These are phyloP conservation scores for Jacaranda copaia DNA, from an alignment of 257 asterid genomes.

Conservation along the genomic window DNA sequence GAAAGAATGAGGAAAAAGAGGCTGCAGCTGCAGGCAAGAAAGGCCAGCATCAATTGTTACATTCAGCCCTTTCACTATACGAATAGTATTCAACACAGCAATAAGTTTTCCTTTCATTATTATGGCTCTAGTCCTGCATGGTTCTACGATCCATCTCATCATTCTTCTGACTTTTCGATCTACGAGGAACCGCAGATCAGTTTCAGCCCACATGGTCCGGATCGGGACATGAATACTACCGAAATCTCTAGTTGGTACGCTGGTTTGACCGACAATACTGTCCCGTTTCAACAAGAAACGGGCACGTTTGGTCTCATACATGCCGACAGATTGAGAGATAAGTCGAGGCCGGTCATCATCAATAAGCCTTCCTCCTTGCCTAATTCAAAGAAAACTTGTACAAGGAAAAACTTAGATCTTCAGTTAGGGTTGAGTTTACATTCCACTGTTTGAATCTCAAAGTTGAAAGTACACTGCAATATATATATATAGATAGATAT, in stretches of 20 bases:
- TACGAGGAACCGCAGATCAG: conserved; percentile 71
- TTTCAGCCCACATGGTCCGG: conserved; percentile 46
- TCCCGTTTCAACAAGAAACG: conserved; percentile 42
- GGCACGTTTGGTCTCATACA: conserved; percentile 53
- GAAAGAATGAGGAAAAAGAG: conserved; percentile 88
- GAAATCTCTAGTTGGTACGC: conserved; percentile 44
- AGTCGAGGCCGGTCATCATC: conserved; percentile 30
- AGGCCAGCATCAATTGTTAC: conserved; percentile 64
- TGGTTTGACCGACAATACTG: conserved; percentile 10
- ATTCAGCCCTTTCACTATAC: conserved; percentile 61
- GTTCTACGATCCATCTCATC: conserved; percentile 58
- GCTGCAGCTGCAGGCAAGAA: conserved; percentile 82
- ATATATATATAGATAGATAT: background rate
- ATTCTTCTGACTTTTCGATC: conserved; percentile 39
- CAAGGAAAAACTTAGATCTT: conserved; percentile 65
- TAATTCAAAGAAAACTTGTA: conserved; percentile 48
- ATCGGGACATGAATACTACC: conserved; percentile 20
- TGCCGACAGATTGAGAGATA: conserved; percentile 42
- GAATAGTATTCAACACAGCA: conserved; percentile 7
- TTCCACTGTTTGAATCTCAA: conserved; percentile 45
- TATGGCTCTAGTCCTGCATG: conserved; percentile 49
- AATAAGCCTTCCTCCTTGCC: conserved; percentile 23
- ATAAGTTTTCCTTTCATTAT: conserved; percentile 30
- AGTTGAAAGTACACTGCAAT: background rate
- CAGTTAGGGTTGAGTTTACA: conserved; percentile 75